Percentiles rank a stretch among this genome's conserved stretches.
These are phyloP conservation scores for Vitellaria paradoxa DNA, from an alignment of 179 eudicot genomes.

Conservation along the genomic window DNA sequence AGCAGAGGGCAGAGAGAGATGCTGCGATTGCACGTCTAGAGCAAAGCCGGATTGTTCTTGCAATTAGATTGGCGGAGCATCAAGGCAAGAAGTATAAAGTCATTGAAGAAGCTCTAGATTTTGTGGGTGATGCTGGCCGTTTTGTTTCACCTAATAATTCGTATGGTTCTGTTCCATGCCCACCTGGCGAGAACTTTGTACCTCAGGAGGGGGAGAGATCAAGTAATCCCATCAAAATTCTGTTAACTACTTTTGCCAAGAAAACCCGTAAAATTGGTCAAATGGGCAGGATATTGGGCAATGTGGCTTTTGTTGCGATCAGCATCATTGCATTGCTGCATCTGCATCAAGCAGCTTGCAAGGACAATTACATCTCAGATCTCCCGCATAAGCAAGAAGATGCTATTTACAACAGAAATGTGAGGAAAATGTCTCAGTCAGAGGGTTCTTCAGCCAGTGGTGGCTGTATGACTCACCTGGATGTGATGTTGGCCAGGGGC, in stretches of 20 bases:
- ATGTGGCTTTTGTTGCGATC: slow-evolving; percentile 81
- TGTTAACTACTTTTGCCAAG: slow-evolving; percentile 51
- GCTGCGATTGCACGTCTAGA: slow-evolving; percentile 85
- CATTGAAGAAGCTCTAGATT: slow-evolving; percentile 83
- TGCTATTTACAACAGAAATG: slow-evolving; percentile 19
- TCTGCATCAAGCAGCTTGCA: slow-evolving; percentile 52
- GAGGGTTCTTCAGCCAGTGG: slow-evolving; percentile 32
- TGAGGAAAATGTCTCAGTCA: slow-evolving; percentile 23
- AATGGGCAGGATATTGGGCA: slow-evolving; percentile 68
- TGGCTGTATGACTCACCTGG: slow-evolving; percentile 34
- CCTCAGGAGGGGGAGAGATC: slow-evolving; percentile 38
- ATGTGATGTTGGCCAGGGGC: slow-evolving; percentile 87
- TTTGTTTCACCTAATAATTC: slow-evolving; percentile 46
- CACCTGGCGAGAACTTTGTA: slow-evolving; percentile 30
- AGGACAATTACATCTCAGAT: slow-evolving; percentile 28
- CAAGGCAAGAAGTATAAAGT: slow-evolving; percentile 77
- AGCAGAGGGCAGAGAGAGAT: slow-evolving; percentile 90
- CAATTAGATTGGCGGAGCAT: slow-evolving; percentile 81
- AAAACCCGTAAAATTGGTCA: slow-evolving; percentile 56
- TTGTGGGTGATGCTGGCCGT: slow-evolving; percentile 58
- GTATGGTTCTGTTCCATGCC: slow-evolving; percentile 33
- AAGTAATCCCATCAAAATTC: slow-evolving; percentile 40
- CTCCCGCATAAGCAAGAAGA: slow-evolving; percentile 33
- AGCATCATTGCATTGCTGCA: slow-evolving; percentile 81
- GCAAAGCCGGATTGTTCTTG: slow-evolving; percentile 78